These are phyloP conservation scores for Lizonia empirigonia DNA, from an alignment of 2,329 filamentous ascomycete species.

Conservation along the genomic window DNA sequence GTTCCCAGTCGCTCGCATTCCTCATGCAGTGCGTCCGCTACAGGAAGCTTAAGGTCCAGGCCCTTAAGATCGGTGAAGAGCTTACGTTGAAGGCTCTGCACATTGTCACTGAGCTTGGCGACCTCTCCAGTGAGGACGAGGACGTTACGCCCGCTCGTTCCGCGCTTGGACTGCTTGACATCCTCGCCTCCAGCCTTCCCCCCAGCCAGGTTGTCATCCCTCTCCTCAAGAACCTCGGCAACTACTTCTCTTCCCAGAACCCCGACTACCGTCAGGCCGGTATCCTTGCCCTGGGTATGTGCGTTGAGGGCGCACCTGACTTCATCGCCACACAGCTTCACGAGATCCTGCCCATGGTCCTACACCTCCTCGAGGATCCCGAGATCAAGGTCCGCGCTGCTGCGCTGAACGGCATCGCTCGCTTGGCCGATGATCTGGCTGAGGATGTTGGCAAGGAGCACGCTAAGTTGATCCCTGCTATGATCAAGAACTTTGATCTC, in stretches of 20 bases:
- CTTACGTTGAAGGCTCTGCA: slow-evolving; percentile 87
- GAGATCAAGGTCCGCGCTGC: slow-evolving; percentile 85
- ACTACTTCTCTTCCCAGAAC: slow-evolving; percentile 76
- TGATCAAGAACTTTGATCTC: slow-evolving; percentile 87
- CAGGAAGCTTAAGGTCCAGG: slow-evolving; percentile 94
- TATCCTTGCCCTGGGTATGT: slow-evolving; percentile 90
- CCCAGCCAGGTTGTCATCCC: slow-evolving; percentile 94
- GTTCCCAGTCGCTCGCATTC: slow-evolving; percentile 90
- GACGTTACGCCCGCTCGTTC: slow-evolving; percentile 84
- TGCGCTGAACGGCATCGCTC: slow-evolving; percentile 83
- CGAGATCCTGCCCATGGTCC: slow-evolving; percentile 81
- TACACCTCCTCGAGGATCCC: slow-evolving; percentile 82
- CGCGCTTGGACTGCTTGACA: slow-evolving; percentile 85
- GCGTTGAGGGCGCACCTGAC: slow-evolving; percentile 94
- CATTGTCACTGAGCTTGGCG: slow-evolving; percentile 87
- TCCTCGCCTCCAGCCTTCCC: slow-evolving; percentile 84
- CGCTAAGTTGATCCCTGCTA: slow-evolving; percentile 77
- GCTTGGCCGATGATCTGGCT: slow-evolving; percentile 89
- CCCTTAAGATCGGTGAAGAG: slow-evolving; percentile 82
- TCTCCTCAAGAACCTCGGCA: slow-evolving; percentile 81
- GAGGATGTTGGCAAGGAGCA: slow-evolving; percentile 90
- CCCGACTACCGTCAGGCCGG: slow-evolving; percentile 85
- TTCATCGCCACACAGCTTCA: slow-evolving; percentile 94
- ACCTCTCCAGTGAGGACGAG: slow-evolving; percentile 73
- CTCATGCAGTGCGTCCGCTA: slow-evolving; percentile 90